A percentile compares a stretch with the other conserved stretches of the same genome.
These are phyloP conservation scores for Staphylotrichum longicolle DNA, from an alignment of 495 filamentous ascomycete genomes.

Conservation along the genomic window DNA sequence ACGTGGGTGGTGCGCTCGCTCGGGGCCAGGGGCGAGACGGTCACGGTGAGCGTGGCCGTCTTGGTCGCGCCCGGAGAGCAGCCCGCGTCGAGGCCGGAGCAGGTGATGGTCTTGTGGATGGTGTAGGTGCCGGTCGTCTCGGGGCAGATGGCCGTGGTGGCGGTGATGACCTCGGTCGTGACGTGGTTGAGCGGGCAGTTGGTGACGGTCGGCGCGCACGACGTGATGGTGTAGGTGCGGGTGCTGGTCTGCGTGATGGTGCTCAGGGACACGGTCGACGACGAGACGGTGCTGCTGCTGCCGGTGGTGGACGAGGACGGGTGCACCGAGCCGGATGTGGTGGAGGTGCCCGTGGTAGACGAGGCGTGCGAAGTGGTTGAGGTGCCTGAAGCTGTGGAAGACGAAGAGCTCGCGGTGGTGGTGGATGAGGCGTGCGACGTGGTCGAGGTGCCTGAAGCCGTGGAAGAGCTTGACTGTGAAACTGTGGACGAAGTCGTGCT, in stretches of 20 bases:
- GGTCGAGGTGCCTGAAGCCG: background rate
- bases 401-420: conserved; percentile 27
- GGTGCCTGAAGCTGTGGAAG: background rate
- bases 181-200: conserved; percentile 48
- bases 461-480: background rate
- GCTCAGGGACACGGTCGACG: conserved; percentile 26
- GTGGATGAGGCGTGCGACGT: conserved; percentile 1
- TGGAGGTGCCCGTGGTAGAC: background rate
- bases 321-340: background rate
- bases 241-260: conserved; percentile 38
- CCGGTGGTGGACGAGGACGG: background rate
- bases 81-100: background rate
- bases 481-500: background rate
- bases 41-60: background rate
- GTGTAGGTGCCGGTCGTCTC: conserved; percentile 27
- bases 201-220: conserved; percentile 56
- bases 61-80: background rate
- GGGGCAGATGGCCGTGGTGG: conserved; percentile 28
- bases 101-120: background rate
- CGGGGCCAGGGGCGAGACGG: conserved; percentile 2
- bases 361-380: background rate
- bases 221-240: conserved; percentile 57
- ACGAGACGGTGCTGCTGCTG: conserved; percentile 15
- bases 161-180: conserved; percentile 30
- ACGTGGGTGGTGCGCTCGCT: conserved; percentile 3